Conservation (phyloP, 306 rosid species). For the Urtica urens region DNA sequence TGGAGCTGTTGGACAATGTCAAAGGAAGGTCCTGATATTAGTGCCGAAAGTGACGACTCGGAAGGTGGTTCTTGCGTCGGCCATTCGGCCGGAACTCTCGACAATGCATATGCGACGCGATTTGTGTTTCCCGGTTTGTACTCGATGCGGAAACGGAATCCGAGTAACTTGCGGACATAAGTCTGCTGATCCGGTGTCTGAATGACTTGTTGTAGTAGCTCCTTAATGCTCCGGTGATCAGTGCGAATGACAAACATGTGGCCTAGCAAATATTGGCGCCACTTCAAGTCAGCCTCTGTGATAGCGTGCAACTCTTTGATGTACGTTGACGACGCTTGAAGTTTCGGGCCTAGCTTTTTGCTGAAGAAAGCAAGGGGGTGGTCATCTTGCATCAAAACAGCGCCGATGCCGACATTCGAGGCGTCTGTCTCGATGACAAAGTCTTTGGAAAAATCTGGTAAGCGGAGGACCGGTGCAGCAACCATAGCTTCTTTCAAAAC, state of each 20-base stretch:
- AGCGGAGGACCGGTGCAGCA: neutral
- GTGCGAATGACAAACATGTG: neutral
- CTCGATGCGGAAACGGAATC: neutral
- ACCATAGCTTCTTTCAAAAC: neutral
- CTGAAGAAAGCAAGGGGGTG: neutral
- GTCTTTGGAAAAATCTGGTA: neutral
- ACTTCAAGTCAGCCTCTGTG: neutral
- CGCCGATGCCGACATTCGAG: neutral
- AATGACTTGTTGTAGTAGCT: neutral
- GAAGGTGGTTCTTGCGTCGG: too few species aligned
- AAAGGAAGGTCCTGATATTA: too few species aligned
- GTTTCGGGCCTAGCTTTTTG: neutral
- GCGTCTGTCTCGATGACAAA: conserved; percentile 2
- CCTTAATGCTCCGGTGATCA: neutral
- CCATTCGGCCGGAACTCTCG: too few species aligned
- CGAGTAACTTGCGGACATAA: neutral
- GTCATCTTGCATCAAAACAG: neutral
- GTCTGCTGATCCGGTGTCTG: neutral
- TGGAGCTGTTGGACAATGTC: too few species aligned
- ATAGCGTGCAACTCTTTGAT: neutral
- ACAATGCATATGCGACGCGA: neutral
- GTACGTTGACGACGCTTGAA: neutral
- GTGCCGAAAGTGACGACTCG: too few species aligned
- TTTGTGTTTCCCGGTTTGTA: neutral
- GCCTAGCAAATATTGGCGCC: neutral